These are phyloP conservation scores for Platanthera zijinensis DNA, from an alignment of 106 monocot genomes.

Conservation along the genomic window DNA sequence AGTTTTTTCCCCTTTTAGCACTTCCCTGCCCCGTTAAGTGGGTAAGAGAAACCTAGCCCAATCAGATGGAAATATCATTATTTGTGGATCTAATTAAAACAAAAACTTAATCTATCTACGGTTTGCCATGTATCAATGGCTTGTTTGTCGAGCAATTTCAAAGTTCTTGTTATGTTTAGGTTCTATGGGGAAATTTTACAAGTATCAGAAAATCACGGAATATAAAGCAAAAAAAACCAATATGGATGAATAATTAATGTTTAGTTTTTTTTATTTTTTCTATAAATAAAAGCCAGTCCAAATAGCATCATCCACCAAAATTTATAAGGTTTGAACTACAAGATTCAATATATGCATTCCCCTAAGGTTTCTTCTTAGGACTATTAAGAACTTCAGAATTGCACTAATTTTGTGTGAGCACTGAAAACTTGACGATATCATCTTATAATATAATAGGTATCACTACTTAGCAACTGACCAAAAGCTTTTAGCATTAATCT, in stretches of 20 bases:
- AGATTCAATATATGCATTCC: not conserved
- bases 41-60: not conserved
- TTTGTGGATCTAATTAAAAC: not conserved
- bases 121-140: not conserved
- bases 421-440: not conserved
- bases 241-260: not conserved
- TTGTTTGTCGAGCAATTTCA: not conserved
- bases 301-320: not conserved
- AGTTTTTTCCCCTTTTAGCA: not conserved
- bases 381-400: not conserved
- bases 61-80: not conserved
- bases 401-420: not conserved
- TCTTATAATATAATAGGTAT: not conserved
- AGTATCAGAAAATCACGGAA: not conserved
- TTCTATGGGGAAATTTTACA: not conserved
- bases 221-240: not conserved
- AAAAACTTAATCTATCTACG: not conserved
- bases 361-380: not conserved
- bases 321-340: not conserved
- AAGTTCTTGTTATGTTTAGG: not conserved
- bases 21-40: not conserved
- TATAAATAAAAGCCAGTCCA: not conserved
- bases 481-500: not conserved
- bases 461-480: not conserved
- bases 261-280: not conserved